Conservation (phyloP, 495 filamentous ascomycete genomes). For the Aspergillus kassunensis region DNA sequence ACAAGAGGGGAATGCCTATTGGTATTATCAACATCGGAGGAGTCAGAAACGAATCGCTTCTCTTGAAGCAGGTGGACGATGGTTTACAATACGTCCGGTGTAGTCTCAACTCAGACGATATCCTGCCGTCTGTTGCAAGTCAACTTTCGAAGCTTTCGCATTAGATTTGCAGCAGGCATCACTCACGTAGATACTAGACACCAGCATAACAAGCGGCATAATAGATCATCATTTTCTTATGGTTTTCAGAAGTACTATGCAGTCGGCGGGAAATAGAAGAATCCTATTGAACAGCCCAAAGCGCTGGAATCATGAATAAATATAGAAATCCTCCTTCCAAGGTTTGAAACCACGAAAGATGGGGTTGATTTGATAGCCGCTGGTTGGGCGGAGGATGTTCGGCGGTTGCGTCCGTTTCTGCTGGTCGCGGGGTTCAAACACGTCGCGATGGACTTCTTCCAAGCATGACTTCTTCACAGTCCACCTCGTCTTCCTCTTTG, state of each 20-base stretch:
- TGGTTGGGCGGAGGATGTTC: not conserved
- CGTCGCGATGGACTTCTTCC: slow-evolving; percentile 1
- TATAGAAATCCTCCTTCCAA: too few species aligned
- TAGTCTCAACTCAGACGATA: slow-evolving; percentile 32
- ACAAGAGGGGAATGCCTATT: slow-evolving; percentile 77
- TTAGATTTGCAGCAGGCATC: too few species aligned
- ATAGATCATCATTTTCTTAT: too few species aligned
- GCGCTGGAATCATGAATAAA: not conserved
- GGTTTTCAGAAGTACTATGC: too few species aligned
- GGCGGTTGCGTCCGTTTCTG: not conserved
- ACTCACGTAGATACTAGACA: not conserved
- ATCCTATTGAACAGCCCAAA: not conserved
- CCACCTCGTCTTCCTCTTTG: slow-evolving; percentile 17
- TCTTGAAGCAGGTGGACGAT: slow-evolving; percentile 51
- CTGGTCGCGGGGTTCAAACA: slow-evolving; percentile 15
- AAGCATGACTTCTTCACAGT: slow-evolving; percentile 22
- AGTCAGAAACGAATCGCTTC: slow-evolving; percentile 69
- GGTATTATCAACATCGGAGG: slow-evolving; percentile 81
- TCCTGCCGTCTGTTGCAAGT: slow-evolving; percentile 35
- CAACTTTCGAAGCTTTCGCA: slow-evolving; percentile 23
- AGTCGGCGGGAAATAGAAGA: not conserved
- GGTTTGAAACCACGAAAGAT: not conserved
- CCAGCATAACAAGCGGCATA: too few species aligned
- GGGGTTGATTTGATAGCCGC: not conserved
- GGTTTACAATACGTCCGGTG: slow-evolving; percentile 33